Conservation (phyloP, 1,284 basidiomycete genomes). For the Porodaedalea pini region DNA sequence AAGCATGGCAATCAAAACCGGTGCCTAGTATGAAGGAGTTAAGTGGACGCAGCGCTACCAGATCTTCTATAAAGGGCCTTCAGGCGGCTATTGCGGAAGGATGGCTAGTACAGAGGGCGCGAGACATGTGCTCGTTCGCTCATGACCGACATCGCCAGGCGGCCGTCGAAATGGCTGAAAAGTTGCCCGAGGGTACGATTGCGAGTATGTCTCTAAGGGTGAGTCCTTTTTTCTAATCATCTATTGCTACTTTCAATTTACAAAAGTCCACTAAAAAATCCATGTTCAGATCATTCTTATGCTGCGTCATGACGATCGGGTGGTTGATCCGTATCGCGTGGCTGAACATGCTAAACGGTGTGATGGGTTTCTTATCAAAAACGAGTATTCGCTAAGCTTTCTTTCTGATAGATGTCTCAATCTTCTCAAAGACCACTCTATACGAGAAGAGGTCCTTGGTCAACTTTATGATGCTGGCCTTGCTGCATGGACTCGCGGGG, state of each 20-base stretch:
- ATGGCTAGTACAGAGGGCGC: constrained; percentile 64
- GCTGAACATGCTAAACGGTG: constrained; percentile 65
- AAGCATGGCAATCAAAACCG: constrained; percentile 43
- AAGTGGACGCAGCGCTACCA: constrained; percentile 36
- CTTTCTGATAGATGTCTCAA: constrained; percentile 48
- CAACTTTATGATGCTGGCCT: constrained; percentile 65
- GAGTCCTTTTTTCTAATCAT: constrained; percentile 17
- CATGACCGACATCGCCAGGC: constrained; percentile 72
- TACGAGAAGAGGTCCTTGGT: constrained; percentile 55
- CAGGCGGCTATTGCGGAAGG: constrained; percentile 65
- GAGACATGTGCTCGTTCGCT: constrained; percentile 71
- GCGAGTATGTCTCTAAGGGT: constrained; percentile 71
- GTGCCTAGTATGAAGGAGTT: constrained; percentile 43
- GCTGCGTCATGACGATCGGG: constrained; percentile 55
- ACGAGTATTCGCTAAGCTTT: not conserved
- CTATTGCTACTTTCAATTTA: too few relatives aligned
- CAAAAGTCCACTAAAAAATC: too few relatives aligned
- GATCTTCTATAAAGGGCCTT: constrained; percentile 61
- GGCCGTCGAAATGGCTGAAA: constrained; percentile 53
- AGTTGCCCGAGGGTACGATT: constrained; percentile 45
- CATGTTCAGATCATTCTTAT: constrained; percentile 65
- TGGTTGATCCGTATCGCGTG: constrained; percentile 59
- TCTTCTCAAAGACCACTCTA: constrained; percentile 54
- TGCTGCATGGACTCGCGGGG: constrained; percentile 63
- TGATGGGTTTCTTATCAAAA: constrained; percentile 16